Base-by-base conservation (phyloP, 2,329 filamentous ascomycete species). In the Aspergillus fijiensis region DNA sequence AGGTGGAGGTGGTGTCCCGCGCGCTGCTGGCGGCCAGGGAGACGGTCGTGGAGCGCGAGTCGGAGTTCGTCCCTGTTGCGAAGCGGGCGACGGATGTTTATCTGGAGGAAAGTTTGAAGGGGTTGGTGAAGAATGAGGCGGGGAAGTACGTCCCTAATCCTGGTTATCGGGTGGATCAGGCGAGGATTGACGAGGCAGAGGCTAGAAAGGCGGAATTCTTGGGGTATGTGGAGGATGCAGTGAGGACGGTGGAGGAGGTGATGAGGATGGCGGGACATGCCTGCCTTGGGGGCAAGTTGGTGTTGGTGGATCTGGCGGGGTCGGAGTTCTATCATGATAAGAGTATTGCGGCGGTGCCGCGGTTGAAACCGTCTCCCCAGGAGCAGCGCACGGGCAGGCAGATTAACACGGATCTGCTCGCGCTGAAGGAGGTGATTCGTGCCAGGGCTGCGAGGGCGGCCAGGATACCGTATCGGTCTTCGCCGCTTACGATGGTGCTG, bases 221-320 rank as follows among this genome's bases (percentile, higher is more conserved):
- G 55, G 61, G 61, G 0, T 65, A 66, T 0, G 64, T 81, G 2
- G 60, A 68, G 42, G 57, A 62, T 4, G 78, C 78, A 0, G 77
- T 80, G 64, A 65, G 69, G 1, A 29, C 68, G 1, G 70, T 77
- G 1, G 39, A 29, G 5, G 47, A 64, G 3, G 60, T 75, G 6
- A 69, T 76, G 27, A 16, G 56, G 51, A 12, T 64, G 63, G 2
- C 58, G 21, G 16, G 2, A 7, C 63, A 74, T 58, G 45, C 58
- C 19, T 75, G 74, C 51, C 67, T 81, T 0, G 78, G 78, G 1
- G 78, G 71, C 0, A 80, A 75, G 58, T 69, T 79, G 51, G 72
- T 80, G 10, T 81, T 81, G 68, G 77, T 81, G 1, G 79, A 82
- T 60, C 68, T 81, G 5, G 79, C 79, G 2, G 79, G 79, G 2